These are phyloP conservation scores for Arabidopsis arenosa DNA, from an alignment of 345 rosid species.

Conservation along the genomic window DNA sequence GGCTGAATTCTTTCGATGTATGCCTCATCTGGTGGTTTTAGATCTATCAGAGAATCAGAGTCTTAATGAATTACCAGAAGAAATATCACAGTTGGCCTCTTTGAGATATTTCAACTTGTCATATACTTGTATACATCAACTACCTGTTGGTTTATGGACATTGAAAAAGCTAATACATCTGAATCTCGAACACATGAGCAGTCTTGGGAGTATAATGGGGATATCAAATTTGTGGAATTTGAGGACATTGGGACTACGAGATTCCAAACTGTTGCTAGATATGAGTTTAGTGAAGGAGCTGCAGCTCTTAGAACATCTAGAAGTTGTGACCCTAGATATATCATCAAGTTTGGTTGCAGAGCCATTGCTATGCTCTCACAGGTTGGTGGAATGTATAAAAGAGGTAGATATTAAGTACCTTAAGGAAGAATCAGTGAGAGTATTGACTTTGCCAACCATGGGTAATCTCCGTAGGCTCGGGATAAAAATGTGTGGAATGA, in stretches of 20 bases:
- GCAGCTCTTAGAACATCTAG: constrained; percentile 4
- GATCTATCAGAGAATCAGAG: constrained; percentile 38
- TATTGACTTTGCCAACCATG: too few species aligned
- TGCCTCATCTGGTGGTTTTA: constrained; percentile 40
- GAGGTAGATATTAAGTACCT: too few species aligned
- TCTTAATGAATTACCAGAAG: neutral
- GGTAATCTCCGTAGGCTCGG: neutral
- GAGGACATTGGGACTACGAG: neutral
- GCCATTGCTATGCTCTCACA: neutral
- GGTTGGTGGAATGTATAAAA: too few species aligned
- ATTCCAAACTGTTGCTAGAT: neutral
- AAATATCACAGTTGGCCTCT: constrained; percentile 19
- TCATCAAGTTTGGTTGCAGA: neutral
- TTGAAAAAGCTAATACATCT: constrained; percentile 19
- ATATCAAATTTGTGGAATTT: constrained; percentile 22
- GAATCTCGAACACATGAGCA: neutral
- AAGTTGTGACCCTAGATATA: neutral
- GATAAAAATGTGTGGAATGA: neutral
- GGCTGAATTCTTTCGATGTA: constrained; percentile 30
- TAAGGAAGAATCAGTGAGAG: neutral
- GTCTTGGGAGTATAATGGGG: neutral
- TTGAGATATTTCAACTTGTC: constrained; percentile 29
- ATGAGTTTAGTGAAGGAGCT: constrained; percentile 9
- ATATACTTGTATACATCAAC: neutral
- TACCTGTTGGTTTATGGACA: neutral